phyloP scores from a whole-genome alignment of 106 monocot genomes.

The Dioscorea alata region DNA sequence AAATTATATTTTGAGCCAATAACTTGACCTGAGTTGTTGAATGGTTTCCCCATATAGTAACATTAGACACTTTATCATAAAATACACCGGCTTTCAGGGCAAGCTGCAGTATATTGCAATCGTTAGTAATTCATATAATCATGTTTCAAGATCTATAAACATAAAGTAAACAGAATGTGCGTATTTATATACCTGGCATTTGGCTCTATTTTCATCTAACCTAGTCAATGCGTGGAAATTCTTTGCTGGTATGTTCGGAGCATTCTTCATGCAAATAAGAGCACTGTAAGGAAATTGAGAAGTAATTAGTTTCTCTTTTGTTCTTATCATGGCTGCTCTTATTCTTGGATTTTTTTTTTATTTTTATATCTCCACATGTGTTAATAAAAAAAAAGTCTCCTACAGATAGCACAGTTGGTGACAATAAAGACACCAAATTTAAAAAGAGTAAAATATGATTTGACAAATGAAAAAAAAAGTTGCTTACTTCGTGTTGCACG shows the following conservation, averaged over 20 bases:
- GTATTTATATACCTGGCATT: slow-evolving; percentile 67
- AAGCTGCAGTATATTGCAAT: slow-evolving; percentile 38
- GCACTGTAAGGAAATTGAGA: slow-evolving; percentile 43
- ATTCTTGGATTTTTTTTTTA: too few relatives aligned
- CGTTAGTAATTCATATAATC: not conserved
- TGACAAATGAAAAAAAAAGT: not conserved
- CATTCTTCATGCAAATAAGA: slow-evolving; percentile 97
- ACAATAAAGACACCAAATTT: not conserved
- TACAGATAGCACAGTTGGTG: not conserved
- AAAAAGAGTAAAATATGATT: not conserved
- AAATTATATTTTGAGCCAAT: slow-evolving; percentile 1
- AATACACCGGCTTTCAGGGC: slow-evolving; percentile 94
- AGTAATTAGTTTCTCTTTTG: too few relatives aligned
- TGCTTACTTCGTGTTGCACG: slow-evolving; percentile 93
- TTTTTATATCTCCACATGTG: too few relatives aligned
- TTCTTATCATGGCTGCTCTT: too few relatives aligned
- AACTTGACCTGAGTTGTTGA: slow-evolving; percentile 86
- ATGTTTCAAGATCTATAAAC: not conserved
- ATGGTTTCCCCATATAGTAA: slow-evolving; percentile 99
- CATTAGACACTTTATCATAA: slow-evolving; percentile 97
- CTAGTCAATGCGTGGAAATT: slow-evolving; percentile 98
- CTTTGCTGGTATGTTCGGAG: slow-evolving; percentile 85
- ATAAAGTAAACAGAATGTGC: not conserved
- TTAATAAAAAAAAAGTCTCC: too few relatives aligned
- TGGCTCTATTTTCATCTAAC: slow-evolving; percentile 97